A percentile compares a stretch with the other conserved stretches of the same genome.
Conservation (phyloP, 352 stramenopile genomes). For the Lagenidium giganteum region DNA sequence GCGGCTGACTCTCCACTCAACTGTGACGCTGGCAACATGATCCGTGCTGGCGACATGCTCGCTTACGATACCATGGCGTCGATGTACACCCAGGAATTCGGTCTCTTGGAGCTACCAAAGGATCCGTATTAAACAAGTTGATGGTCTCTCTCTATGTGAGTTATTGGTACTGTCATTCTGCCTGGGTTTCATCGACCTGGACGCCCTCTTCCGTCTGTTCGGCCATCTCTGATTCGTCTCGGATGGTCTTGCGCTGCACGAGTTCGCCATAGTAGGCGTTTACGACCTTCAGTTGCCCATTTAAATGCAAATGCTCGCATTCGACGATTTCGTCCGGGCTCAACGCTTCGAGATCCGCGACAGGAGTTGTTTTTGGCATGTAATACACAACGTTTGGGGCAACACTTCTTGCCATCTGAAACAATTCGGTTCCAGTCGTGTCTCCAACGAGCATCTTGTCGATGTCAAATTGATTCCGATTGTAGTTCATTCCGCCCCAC, state of each 20-base stretch:
- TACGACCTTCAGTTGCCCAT: constrained; percentile 76
- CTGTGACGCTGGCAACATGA: constrained; percentile 87
- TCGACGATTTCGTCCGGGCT: constrained; percentile 48
- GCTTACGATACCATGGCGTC: constrained; percentile 89
- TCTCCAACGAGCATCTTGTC: constrained; percentile 63
- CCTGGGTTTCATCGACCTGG: background rate
- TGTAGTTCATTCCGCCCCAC: constrained; percentile 84
- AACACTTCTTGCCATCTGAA: constrained; percentile 49
- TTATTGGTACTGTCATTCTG: background rate
- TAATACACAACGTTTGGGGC: constrained; percentile 82
- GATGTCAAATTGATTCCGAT: constrained; percentile 48
- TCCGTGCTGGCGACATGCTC: constrained; percentile 86
- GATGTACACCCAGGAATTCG: constrained; percentile 90
- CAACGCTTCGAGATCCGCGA: constrained; percentile 42
- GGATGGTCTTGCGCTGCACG: constrained; percentile 15
- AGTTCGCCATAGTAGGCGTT: constrained; percentile 77
- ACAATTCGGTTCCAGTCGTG: constrained; percentile 54
- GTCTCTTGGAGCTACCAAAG: constrained; percentile 60
- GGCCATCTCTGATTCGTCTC: background rate
- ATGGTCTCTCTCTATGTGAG: background rate
- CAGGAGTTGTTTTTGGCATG: constrained; percentile 63
- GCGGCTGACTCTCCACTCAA: constrained; percentile 86
- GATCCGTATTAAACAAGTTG: constrained; percentile 38
- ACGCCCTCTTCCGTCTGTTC: background rate
- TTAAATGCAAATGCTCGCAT: constrained; percentile 76